phyloP scores from a whole-genome alignment of 805 yeast species.

The Limtongia smithiae region DNA sequence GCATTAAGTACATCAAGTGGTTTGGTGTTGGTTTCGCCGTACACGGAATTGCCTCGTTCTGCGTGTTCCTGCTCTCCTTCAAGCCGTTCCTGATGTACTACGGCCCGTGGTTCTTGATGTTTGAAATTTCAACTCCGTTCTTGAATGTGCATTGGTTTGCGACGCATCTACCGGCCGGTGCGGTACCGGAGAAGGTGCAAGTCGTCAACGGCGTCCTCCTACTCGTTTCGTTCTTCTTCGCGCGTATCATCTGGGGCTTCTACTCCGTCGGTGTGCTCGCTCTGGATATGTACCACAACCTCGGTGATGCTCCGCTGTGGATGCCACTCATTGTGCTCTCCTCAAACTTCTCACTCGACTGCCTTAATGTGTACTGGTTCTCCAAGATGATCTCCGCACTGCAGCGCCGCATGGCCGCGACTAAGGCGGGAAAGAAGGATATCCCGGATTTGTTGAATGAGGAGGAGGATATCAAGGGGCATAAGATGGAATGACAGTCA shows the following conservation, averaged over 20 bases:
- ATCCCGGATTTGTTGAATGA: conserved; percentile 13
- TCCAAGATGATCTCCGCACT: conserved; percentile 77
- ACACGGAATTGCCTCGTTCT: conserved; percentile 79
- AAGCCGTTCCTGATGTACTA: conserved; percentile 75
- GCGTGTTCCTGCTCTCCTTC: conserved; percentile 62
- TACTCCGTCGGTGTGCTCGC: conserved; percentile 57
- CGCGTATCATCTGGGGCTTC: conserved; percentile 84
- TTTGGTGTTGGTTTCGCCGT: conserved; percentile 80
- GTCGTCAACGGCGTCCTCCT: conserved; percentile 66
- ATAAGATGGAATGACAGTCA: conserved; percentile 19
- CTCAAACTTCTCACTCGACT: conserved; percentile 60
- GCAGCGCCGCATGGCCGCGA: conserved; percentile 12
- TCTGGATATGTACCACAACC: conserved; percentile 48
- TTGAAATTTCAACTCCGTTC: conserved; percentile 90
- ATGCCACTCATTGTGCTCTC: conserved; percentile 50
- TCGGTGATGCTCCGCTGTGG: conserved; percentile 41
- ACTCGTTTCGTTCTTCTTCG: conserved; percentile 65
- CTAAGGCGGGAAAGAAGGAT: conserved; percentile 9
- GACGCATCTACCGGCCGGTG: conserved; percentile 65
- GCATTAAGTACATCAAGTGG: conserved; percentile 56
- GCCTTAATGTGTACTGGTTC: conserved; percentile 78
- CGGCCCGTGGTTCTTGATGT: conserved; percentile 76
- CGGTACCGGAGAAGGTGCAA: conserved; percentile 48
- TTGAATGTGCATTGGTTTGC: conserved; percentile 93
- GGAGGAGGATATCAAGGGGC: conserved; percentile 24